These are phyloP conservation scores for Calonectria leucothoes DNA, from an alignment of 2,329 filamentous ascomycete genomes.

Conservation along the genomic window DNA sequence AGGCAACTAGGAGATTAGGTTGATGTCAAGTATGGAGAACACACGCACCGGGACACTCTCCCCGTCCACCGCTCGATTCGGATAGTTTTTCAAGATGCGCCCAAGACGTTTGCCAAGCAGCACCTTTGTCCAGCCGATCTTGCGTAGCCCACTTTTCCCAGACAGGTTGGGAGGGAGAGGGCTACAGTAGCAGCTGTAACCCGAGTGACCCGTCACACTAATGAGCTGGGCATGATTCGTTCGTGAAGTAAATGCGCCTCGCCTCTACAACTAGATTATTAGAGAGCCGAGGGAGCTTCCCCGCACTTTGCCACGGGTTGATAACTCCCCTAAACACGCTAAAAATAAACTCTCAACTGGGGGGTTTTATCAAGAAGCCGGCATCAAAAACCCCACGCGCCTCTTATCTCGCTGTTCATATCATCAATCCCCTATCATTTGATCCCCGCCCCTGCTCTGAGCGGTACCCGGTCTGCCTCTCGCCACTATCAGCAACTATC, in stretches of 20 bases:
- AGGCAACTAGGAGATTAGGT: neutral
- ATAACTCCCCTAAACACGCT: neutral
- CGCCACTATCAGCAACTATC: neutral
- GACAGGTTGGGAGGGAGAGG: neutral
- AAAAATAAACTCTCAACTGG: conserved; percentile 1
- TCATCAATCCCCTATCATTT: neutral
- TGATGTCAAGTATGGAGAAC: neutral
- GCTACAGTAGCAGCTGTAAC: neutral
- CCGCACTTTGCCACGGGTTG: conserved; percentile 2
- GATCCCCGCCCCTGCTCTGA: neutral
- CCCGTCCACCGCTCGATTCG: neutral
- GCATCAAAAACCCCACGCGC: neutral
- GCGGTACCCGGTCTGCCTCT: neutral
- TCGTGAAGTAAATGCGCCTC: neutral
- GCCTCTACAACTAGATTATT: neutral
- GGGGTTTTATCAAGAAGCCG: neutral
- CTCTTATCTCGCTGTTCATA: neutral
- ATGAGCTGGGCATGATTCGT: neutral
- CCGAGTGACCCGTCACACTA: neutral
- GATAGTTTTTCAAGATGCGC: neutral
- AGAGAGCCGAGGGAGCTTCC: conserved; percentile 1
- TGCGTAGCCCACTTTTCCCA: neutral
- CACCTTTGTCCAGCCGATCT: neutral
- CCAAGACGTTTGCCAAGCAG: neutral
- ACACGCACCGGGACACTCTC: neutral